phyloP scores from a whole-genome alignment of 2,329 filamentous ascomycete species.

The Fusarium coicis region DNA sequence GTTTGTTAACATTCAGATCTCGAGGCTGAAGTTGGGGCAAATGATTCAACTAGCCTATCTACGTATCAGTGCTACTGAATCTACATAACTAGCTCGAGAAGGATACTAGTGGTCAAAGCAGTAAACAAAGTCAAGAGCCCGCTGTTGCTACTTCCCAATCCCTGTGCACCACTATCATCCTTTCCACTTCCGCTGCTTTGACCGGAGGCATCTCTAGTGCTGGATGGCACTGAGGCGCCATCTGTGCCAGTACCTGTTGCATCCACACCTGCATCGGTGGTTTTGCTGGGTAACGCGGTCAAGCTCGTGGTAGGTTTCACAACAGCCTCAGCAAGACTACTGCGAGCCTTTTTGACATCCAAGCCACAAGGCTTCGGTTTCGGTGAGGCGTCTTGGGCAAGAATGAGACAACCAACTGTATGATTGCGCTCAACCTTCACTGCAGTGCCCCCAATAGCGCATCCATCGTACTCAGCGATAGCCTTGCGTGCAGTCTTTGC shows the following conservation, averaged over 20 bases:
- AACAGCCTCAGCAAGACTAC: conserved; percentile 18
- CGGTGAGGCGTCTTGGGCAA: conserved; percentile 6
- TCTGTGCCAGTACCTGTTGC: conserved; percentile 45
- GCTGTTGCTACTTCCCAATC: background rate
- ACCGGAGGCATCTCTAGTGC: conserved; percentile 68
- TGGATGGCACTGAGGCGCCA: background rate
- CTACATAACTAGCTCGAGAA: background rate
- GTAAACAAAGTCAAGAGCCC: background rate
- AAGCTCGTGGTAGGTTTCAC: conserved; percentile 29
- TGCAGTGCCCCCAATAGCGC: conserved; percentile 10
- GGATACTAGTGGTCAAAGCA: background rate
- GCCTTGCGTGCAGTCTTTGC: conserved; percentile 8
- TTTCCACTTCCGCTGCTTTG: background rate
- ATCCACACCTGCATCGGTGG: background rate
- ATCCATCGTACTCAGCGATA: conserved; percentile 15
- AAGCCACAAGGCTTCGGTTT: conserved; percentile 23
- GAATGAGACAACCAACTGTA: conserved; percentile 18
- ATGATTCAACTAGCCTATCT: background rate
- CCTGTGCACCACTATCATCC: background rate
- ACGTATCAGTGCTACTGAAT: too few relatives aligned
- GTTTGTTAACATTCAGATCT: too few relatives aligned
- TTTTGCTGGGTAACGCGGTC: conserved; percentile 2
- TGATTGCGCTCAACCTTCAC: conserved; percentile 21
- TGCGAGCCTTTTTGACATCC: conserved; percentile 14
- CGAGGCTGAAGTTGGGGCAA: background rate